Evolutionary conservation across 352 stramenopile species (phyloP), one percentile per base, ranked within the genome.

Genomic region (Globisporangium megalacanthum): DNA sequence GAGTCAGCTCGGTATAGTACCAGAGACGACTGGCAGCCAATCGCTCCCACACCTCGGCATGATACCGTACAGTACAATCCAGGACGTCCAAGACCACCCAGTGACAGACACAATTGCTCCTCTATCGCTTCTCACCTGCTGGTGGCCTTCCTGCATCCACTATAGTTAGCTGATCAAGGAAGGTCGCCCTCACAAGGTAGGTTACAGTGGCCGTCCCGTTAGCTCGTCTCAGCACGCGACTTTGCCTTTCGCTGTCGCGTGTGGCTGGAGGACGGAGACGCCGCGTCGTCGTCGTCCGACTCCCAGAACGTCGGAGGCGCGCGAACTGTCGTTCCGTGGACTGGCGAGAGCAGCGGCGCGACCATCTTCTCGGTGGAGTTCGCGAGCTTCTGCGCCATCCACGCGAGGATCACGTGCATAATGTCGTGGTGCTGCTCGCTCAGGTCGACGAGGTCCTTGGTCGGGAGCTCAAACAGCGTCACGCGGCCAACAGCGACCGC

Each of bases 331-430:
- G 37, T 17, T 31, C 33, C 37, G 63, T 56, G 22, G 36, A 60
- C 56, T 15, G 79, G 72, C 29, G 76, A 92, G 9, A 88, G 52
- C 47, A 89, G 59, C 22, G 78, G 74, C 17, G 69, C 68, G 20
- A 92, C 69, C 79, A 89, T 87, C 19, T 68, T 75, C 37, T 83
- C 80, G 0, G 77, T 89, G 8, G 75, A 75, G n/a, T 72, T 75
- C 3, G 82, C 75, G 17, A 92, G 66, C 36, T 86, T 89, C 42
- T 87, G 72, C 0, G 82, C 73, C 22, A 94, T 65, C 85, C 82
- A 94, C 20, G 80, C 76, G n/a, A 94, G 59, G 13, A 92, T 62
- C 1, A 92, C 77, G 46, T 91, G 80, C 82, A 94, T 89, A 33
- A 94, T 81, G 44, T 94, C 83, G 20, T 83, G 68, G 47, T 94